Conservation (phyloP, 208 protist species). For the Strigomonas galati region DNA sequence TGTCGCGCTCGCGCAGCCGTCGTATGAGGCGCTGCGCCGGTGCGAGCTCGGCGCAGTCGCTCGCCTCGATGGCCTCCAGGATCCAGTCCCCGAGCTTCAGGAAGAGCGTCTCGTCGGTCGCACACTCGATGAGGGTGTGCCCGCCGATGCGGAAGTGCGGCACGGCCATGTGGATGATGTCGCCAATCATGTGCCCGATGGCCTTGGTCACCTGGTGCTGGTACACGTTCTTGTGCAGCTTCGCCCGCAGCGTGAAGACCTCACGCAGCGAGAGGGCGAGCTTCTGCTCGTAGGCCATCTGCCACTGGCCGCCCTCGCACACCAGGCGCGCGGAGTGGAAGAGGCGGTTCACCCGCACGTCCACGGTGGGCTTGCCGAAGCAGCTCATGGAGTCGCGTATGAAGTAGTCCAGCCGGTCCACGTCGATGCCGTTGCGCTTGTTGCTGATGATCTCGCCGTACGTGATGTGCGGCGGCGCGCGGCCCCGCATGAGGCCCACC, state of each 20-base stretch:
- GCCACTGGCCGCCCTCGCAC: constrained; percentile 73
- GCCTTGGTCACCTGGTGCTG: constrained; percentile 93
- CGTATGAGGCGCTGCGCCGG: constrained; percentile 54
- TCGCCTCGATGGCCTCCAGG: constrained; percentile 75
- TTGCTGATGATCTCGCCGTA: constrained; percentile 86
- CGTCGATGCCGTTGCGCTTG: constrained; percentile 94
- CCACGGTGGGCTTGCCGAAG: constrained; percentile 85
- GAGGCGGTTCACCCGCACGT: constrained; percentile 82
- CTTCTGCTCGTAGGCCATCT: constrained; percentile 81
- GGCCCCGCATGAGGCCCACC: constrained; percentile 62
- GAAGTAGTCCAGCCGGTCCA: constrained; percentile 98
- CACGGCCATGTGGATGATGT: constrained; percentile 83
- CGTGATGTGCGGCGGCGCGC: constrained; percentile 21
- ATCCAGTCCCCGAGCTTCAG: constrained; percentile 88
- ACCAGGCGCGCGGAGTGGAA: constrained; percentile 82
- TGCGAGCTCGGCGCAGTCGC: constrained; percentile 36
- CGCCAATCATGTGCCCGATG: constrained; percentile 95
- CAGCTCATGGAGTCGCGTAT: constrained; percentile 92
- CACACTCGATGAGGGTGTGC: constrained; percentile 64
- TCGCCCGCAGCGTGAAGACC: constrained; percentile 94
- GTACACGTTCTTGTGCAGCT: constrained; percentile 96
- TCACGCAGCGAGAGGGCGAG: constrained; percentile 89
- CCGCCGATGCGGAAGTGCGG: constrained; percentile 68
- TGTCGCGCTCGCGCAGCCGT: constrained; percentile 65
- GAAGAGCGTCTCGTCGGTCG: constrained; percentile 49